Conservation (phyloP, 1,284 basidiomycete genomes). For the Naganishia sp. region DNA sequence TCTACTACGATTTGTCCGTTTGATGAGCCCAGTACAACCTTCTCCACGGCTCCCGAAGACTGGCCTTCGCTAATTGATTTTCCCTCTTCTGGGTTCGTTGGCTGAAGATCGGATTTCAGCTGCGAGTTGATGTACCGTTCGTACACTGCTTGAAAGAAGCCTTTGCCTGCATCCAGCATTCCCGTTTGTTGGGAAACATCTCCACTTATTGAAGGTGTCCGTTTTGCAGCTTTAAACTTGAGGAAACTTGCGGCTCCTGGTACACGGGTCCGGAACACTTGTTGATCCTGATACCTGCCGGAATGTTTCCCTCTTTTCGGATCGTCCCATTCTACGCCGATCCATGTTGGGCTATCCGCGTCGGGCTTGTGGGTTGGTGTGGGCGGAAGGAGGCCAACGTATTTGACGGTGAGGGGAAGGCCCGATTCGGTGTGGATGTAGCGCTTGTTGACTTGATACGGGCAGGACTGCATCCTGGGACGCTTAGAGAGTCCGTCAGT, state of each 20-base stretch:
- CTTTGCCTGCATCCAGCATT: constrained; percentile 59
- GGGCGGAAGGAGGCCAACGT: constrained; percentile 45
- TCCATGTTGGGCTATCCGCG: constrained; percentile 62
- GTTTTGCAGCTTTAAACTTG: constrained; percentile 31
- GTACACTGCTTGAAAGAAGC: constrained; percentile 73
- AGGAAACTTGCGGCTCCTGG: constrained; percentile 51
- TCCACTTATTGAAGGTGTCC: not conserved
- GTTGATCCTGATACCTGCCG: constrained; percentile 72
- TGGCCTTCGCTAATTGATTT: constrained; percentile 46
- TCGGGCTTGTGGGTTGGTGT: constrained; percentile 9
- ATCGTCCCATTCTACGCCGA: constrained; percentile 95
- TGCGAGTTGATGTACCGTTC: constrained; percentile 70
- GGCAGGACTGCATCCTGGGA: not conserved
- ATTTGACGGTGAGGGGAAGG: constrained; percentile 46
- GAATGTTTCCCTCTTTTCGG: constrained; percentile 79
- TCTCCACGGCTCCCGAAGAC: constrained; percentile 36
- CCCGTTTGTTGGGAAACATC: too few species aligned
- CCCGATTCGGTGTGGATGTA: constrained; percentile 44
- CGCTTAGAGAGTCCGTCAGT: too few species aligned
- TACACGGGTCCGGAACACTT: constrained; percentile 64
- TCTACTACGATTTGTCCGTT: constrained; percentile 80
- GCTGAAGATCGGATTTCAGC: constrained; percentile 32
- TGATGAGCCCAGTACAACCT: constrained; percentile 74
- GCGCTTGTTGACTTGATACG: constrained; percentile 36
- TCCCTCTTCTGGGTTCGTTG: constrained; percentile 31